phyloP scores from a whole-genome alignment of 345 rosid species.

The Mangifera indica region DNA sequence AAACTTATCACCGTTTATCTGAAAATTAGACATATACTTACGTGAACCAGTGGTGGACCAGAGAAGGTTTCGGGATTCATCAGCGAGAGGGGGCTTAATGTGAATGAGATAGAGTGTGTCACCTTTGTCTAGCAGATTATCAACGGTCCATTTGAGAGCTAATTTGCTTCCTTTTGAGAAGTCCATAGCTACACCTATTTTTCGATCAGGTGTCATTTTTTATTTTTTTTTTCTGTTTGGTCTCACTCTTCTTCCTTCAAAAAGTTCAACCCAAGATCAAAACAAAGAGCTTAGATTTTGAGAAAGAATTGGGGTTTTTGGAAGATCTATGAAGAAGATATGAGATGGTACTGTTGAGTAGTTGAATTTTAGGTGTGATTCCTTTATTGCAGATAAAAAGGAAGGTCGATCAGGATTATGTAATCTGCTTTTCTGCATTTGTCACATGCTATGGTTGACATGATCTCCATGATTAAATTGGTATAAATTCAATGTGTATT shows the following conservation, averaged over 20 bases:
- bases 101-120: constrained; percentile 57
- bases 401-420: neutral
- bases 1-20: neutral
- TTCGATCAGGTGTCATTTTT: constrained; percentile 46
- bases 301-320: neutral
- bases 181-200: constrained; percentile 60
- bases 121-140: constrained; percentile 45
- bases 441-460: neutral
- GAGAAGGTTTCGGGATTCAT: constrained; percentile 45
- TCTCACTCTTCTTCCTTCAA: neutral
- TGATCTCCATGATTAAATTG: neutral
- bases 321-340: neutral
- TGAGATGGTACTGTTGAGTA: neutral
- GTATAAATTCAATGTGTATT: too few relatives aligned
- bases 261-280: neutral
- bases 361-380: neutral
- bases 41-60: constrained; percentile 58
- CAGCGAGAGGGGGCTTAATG: constrained; percentile 30
- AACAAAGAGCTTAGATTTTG: neutral
- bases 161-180: constrained; percentile 69
- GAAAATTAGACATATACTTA: constrained; percentile 15
- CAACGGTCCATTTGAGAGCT: constrained; percentile 63
- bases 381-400: neutral
- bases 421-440: neutral
- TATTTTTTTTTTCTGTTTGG: neutral